Conservation (phyloP, 257 asterid genomes). For the Fraxinus cuspidata region DNA sequence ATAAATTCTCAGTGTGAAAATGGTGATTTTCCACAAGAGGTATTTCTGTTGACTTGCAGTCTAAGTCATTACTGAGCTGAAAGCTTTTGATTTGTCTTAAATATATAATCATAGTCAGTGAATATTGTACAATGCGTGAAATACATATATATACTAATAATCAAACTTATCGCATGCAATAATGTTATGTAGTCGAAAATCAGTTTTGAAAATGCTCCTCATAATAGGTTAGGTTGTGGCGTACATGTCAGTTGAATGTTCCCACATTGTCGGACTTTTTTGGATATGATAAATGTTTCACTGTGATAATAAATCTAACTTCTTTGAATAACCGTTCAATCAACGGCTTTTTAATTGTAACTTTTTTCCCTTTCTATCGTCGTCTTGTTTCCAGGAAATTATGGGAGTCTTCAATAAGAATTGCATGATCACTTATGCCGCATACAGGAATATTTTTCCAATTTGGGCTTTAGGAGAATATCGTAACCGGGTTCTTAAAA, state of each 20-base stretch:
- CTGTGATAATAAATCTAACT: neutral
- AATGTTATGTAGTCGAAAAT: neutral
- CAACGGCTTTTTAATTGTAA: neutral
- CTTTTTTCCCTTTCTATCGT: neutral
- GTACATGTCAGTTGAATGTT: neutral
- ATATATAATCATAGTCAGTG: neutral
- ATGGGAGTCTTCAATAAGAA: slow-evolving; percentile 47
- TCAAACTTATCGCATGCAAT: neutral
- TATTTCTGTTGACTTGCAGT: slow-evolving; percentile 32
- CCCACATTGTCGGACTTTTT: neutral
- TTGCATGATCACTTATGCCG: slow-evolving; percentile 40
- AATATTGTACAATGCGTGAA: neutral
- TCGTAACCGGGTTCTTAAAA: slow-evolving; percentile 31
- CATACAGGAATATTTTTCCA: slow-evolving; percentile 48
- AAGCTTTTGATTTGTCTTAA: neutral
- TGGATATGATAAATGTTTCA: neutral
- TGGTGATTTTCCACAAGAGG: slow-evolving; percentile 98
- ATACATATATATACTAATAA: neutral
- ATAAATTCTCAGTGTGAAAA: slow-evolving; percentile 87
- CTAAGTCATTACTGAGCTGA: neutral
- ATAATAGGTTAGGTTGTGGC: neutral
- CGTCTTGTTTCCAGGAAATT: slow-evolving; percentile 35
- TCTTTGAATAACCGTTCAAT: neutral
- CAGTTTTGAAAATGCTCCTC: neutral
- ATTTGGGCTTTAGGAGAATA: slow-evolving; percentile 54